Percentiles rank a stretch among this genome's conserved stretches.
These are phyloP conservation scores for Zygotorulaspora sp. DNA, from an alignment of 805 yeast species.

Conservation along the genomic window DNA sequence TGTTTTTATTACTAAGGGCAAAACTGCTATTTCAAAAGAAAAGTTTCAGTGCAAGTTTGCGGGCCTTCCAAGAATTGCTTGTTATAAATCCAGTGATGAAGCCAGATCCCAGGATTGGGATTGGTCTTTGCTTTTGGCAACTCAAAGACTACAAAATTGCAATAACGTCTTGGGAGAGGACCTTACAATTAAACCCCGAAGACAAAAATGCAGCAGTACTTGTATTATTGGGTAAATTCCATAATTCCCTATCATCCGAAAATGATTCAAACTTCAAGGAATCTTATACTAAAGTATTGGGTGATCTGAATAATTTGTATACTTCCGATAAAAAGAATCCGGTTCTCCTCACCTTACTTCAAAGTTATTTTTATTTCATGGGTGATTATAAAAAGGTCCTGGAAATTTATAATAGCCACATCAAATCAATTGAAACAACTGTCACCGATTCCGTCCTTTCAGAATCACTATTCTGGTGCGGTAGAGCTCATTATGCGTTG, in stretches of 20 bases:
- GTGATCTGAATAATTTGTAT: slow-evolving; percentile 36
- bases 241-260: slow-evolving; percentile 48
- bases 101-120: slow-evolving; percentile 93
- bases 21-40: slow-evolving; percentile 68
- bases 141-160: slow-evolving; percentile 78
- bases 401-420: slow-evolving; percentile 50
- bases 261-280: slow-evolving; percentile 53
- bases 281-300: slow-evolving; percentile 56
- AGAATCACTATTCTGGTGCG: slow-evolving; percentile 80
- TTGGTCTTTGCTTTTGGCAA: slow-evolving; percentile 92
- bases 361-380: slow-evolving; percentile 67
- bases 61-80: slow-evolving; percentile 77
- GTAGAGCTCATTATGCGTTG: slow-evolving; percentile 61
- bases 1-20: slow-evolving; percentile 81
- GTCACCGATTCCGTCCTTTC: slow-evolving; percentile 40
- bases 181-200: slow-evolving; percentile 58
- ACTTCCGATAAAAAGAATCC: slow-evolving; percentile 48
- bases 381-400: slow-evolving; percentile 55
- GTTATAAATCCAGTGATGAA: slow-evolving; percentile 67
- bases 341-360: slow-evolving; percentile 60
- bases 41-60: slow-evolving; percentile 68
- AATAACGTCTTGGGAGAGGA: slow-evolving; percentile 73
- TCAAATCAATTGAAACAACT: slow-evolving; percentile 36
- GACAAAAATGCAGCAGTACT: slow-evolving; percentile 60
- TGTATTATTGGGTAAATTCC: slow-evolving; percentile 63